Percentiles rank a stretch among this genome's conserved stretches.
phyloP scores from a whole-genome alignment of 306 rosid genomes.

The Senna siamea region DNA sequence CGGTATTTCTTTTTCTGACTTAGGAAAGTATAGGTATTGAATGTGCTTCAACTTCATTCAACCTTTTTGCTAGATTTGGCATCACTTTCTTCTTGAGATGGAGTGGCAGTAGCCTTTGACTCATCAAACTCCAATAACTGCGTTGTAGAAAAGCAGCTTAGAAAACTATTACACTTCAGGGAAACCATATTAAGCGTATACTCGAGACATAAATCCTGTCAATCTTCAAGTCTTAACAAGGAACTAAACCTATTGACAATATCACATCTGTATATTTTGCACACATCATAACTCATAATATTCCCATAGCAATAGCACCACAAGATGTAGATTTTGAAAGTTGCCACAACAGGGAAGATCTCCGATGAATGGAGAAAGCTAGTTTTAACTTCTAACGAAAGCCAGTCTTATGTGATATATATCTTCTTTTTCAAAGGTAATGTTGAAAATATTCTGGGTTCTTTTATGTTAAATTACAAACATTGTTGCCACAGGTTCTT shows the following conservation, averaged over 20 bases:
- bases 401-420: not conserved
- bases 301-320: not conserved
- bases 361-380: not conserved
- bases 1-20: conserved; percentile 37
- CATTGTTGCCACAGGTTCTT: not conserved
- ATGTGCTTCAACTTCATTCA: conserved; percentile 52
- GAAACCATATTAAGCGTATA: conserved; percentile 14
- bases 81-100: conserved; percentile 58
- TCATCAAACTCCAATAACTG: conserved; percentile 94
- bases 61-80: conserved; percentile 65
- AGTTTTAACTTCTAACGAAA: not conserved
- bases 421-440: not conserved
- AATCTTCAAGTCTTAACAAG: not conserved
- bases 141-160: conserved; percentile 21
- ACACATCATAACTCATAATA: not conserved
- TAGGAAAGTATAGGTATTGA: conserved; percentile 24
- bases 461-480: not conserved
- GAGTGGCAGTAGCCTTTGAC: conserved; percentile 55
- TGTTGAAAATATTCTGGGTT: not conserved
- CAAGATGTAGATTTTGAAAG: not conserved
- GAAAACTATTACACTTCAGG: conserved; percentile 11
- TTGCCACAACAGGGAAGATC: too few species aligned
- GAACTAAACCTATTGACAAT: not conserved
- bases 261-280: not conserved
- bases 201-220: not conserved